phyloP scores from a whole-genome alignment of 768 basidiomycete species.

The Lactarius indigo region DNA sequence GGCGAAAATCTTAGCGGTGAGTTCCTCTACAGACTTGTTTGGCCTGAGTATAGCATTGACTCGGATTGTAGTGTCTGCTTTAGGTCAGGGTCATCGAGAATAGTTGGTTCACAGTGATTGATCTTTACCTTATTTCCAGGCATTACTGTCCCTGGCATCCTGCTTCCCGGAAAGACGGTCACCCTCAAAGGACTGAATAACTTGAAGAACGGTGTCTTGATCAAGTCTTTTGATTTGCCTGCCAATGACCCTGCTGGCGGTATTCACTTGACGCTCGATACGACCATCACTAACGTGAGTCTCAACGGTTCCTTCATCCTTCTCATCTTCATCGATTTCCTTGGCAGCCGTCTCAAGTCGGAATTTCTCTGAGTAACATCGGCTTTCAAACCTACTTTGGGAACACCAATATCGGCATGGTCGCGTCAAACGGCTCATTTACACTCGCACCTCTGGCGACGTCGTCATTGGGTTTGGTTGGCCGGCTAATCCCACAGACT shows the following conservation, averaged over 20 bases:
- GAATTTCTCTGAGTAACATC: slow-evolving; percentile 58
- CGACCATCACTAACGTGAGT: slow-evolving; percentile 56
- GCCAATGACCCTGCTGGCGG: slow-evolving; percentile 68
- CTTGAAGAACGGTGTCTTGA: slow-evolving; percentile 56
- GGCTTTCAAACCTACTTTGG: slow-evolving; percentile 57
- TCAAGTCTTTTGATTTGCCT: slow-evolving; percentile 67
- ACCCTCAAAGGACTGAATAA: slow-evolving; percentile 70
- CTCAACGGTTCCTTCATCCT: not conserved
- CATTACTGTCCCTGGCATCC: slow-evolving; percentile 54
- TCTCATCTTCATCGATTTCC: slow-evolving; percentile 15
- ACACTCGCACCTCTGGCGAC: slow-evolving; percentile 53
- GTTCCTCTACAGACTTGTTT: slow-evolving; percentile 16
- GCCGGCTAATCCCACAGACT: slow-evolving; percentile 62
- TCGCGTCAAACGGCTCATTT: slow-evolving; percentile 46
- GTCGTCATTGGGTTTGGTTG: slow-evolving; percentile 50
- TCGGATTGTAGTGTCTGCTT: slow-evolving; percentile 44
- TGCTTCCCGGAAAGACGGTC: slow-evolving; percentile 52
- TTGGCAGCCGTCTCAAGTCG: slow-evolving; percentile 67
- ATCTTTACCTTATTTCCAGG: slow-evolving; percentile 35
- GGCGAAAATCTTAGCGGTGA: slow-evolving; percentile 59
- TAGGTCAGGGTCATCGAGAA: slow-evolving; percentile 41
- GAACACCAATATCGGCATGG: slow-evolving; percentile 55
- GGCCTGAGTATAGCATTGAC: not conserved
- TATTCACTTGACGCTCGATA: slow-evolving; percentile 61
- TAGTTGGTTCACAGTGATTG: not conserved